Conservation (phyloP, 176 grass and related monocot genomes). For the Oryza glaberrima region DNA sequence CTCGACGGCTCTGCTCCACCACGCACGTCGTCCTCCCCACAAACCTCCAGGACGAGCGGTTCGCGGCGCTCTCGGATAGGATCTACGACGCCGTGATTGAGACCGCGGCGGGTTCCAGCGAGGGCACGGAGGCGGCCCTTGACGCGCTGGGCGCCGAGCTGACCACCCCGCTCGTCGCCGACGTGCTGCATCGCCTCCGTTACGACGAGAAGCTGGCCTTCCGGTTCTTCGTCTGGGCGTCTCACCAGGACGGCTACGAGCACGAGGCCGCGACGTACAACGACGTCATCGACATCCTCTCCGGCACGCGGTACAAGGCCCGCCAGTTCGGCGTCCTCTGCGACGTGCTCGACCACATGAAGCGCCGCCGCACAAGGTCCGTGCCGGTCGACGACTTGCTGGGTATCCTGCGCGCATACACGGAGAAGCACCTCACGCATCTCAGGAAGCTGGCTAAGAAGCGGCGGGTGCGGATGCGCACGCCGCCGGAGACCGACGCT, state of each 20-base stretch:
- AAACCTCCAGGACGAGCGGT: slow-evolving; percentile 37
- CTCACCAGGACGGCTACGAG: slow-evolving; percentile 60
- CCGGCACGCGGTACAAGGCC: slow-evolving; percentile 84
- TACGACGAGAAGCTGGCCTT: slow-evolving; percentile 95
- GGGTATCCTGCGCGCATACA: slow-evolving; percentile 63
- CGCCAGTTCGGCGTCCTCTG: slow-evolving; percentile 83
- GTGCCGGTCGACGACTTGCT: slow-evolving; percentile 66
- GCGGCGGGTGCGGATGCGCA: slow-evolving; percentile 64
- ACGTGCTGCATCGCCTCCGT: slow-evolving; percentile 67
- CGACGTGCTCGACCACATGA: slow-evolving; percentile 87
- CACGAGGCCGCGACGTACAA: slow-evolving; percentile 71
- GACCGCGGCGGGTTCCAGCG: slow-evolving; percentile 39
- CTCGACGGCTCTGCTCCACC: slow-evolving; percentile 38
- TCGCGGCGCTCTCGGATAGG: slow-evolving; percentile 46
- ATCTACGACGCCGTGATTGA: slow-evolving; percentile 44
- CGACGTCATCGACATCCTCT: slow-evolving; percentile 88
- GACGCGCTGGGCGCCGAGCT: slow-evolving; percentile 56
- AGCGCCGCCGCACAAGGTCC: slow-evolving; percentile 53
- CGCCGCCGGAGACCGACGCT: slow-evolving; percentile 66
- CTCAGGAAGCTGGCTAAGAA: slow-evolving; percentile 84
- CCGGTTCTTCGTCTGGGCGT: slow-evolving; percentile 79
- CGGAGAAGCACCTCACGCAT: slow-evolving; percentile 71
- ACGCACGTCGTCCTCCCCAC: slow-evolving; percentile 46
- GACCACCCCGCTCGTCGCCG: slow-evolving; percentile 66
- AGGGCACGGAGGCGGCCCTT: slow-evolving; percentile 41